Evolutionary conservation across 1,284 basidiomycete genomes (phyloP), one percentile per base, ranked within the genome.

Genomic region (Leucoagaricus sp.): DNA sequence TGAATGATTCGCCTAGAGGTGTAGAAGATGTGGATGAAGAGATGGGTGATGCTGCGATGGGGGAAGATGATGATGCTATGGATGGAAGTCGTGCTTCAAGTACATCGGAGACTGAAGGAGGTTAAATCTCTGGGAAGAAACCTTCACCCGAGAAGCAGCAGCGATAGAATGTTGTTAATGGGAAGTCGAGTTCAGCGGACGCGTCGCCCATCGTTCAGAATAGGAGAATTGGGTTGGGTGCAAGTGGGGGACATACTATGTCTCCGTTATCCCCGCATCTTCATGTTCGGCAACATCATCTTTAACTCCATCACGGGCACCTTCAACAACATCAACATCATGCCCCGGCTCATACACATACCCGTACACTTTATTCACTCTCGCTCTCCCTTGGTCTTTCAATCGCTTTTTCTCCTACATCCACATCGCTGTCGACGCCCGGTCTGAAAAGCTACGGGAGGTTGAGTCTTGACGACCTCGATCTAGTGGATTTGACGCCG

Each of bases 401-500:
- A 13, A 41, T 21, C 19, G 19, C 19, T 6, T 41, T 41, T 15
- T 41, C 40, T 41, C 40, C 40, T 5, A 21, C 40, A 19, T 23
- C 40, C 8, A 23, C 40, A 7, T 41, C 40, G 17, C 17, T 41
- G 3, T 49, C 48, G 13, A 49, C n/a, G 8, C 38, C 49, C 28
- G 54, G 46, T 1, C 28, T 49, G 23, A 54, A 34, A n/a, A 25
- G 15, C 13, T 50, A 28, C 29, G 49, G 49, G 17, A 55, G 61
- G 2, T 80, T 84, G 61, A 76, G 75, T 40, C 69, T 85, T 58
- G 86, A 87, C 44, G 86, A 87, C 61, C 33, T 57, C n/a, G 54
- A 56, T 26, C 75, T 88, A 62, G 80, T 86, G n/a, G 82, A 85
- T 53, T 72, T 88, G 25, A 87, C 85, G 13, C 86, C 86, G 2